A percentile compares a stretch with the other conserved stretches of the same genome.
phyloP scores from a whole-genome alignment of 192 early-diverging fungal species.

The Lobulomyces angularis region DNA sequence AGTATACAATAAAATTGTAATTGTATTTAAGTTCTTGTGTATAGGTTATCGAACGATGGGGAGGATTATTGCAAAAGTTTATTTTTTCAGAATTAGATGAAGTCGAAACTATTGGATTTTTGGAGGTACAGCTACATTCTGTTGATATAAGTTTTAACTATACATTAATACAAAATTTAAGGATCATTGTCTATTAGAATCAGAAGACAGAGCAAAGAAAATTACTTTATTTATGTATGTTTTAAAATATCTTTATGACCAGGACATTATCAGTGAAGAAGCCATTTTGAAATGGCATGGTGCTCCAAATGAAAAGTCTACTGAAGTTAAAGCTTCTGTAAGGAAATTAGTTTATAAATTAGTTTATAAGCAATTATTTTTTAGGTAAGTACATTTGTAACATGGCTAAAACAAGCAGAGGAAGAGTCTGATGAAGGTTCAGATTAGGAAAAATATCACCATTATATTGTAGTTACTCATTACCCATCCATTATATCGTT shows the following conservation, averaged over 20 bases:
- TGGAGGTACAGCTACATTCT: slow-evolving; percentile 27
- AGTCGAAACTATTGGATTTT: slow-evolving; percentile 41
- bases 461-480: no score
- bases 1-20: slow-evolving; percentile 7
- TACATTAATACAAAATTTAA: not conserved
- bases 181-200: slow-evolving; percentile 5
- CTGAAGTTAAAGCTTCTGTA: slow-evolving; percentile 41
- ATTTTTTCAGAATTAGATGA: slow-evolving; percentile 60
- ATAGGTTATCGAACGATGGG: slow-evolving; percentile 52
- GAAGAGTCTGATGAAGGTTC: slow-evolving; percentile 48
- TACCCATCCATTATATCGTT: no score
- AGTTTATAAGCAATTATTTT: not conserved
- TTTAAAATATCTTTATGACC: slow-evolving; percentile 57
- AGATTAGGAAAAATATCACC: slow-evolving; percentile 22
- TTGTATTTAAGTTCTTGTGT: no score
- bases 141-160: slow-evolving; percentile 11
- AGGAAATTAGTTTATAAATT: slow-evolving; percentile 3
- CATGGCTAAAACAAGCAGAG: slow-evolving; percentile 60
- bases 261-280: slow-evolving; percentile 73
- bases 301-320: slow-evolving; percentile 24
- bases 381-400: slow-evolving; percentile 39
- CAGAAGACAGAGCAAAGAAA: slow-evolving; percentile 17
- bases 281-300: slow-evolving; percentile 65
- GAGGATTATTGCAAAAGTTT: slow-evolving; percentile 51
- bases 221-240: slow-evolving; percentile 41